A percentile compares a stretch with the other conserved stretches of the same genome.
Conservation (phyloP, 805 yeast species). For the Jamesozyma rosinii region DNA sequence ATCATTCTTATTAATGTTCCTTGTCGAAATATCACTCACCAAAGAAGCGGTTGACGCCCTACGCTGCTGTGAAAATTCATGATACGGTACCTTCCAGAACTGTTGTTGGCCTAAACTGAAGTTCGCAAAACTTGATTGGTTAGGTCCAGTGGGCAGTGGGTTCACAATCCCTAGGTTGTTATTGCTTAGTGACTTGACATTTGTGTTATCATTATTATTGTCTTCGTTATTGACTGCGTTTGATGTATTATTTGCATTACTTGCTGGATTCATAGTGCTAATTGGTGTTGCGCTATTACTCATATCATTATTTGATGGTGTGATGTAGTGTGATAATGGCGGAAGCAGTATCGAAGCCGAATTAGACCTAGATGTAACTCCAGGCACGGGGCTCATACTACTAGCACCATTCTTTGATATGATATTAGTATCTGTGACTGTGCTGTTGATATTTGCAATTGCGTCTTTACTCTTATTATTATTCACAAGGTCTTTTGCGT, state of each 20-base stretch:
- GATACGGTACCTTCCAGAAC: conserved; percentile 32
- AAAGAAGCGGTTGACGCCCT: conserved; percentile 28
- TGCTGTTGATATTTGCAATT: not conserved
- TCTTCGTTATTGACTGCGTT: not conserved
- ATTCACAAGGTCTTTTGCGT: not conserved
- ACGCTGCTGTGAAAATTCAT: conserved; percentile 26
- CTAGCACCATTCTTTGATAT: not conserved
- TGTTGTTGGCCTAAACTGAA: conserved; percentile 21
- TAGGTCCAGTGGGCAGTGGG: not conserved
- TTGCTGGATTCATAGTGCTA: not conserved
- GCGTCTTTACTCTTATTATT: not conserved
- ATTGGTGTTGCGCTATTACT: not conserved
- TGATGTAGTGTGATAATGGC: conserved; percentile 27
- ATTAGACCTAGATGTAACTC: conserved; percentile 10
- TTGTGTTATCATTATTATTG: not conserved
- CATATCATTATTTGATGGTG: conserved; percentile 4
- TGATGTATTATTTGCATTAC: not conserved
- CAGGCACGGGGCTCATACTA: conserved; percentile 3
- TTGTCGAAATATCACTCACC: conserved; percentile 24
- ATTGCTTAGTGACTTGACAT: not conserved
- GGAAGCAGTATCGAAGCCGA: conserved; percentile 22
- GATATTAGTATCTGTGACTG: not conserved
- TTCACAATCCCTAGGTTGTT: not conserved
- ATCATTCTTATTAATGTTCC: conserved; percentile 13
- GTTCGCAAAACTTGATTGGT: conserved; percentile 1